Conservation (phyloP, 805 yeast species). For the Tetrapisispora nanseiensis region DNA sequence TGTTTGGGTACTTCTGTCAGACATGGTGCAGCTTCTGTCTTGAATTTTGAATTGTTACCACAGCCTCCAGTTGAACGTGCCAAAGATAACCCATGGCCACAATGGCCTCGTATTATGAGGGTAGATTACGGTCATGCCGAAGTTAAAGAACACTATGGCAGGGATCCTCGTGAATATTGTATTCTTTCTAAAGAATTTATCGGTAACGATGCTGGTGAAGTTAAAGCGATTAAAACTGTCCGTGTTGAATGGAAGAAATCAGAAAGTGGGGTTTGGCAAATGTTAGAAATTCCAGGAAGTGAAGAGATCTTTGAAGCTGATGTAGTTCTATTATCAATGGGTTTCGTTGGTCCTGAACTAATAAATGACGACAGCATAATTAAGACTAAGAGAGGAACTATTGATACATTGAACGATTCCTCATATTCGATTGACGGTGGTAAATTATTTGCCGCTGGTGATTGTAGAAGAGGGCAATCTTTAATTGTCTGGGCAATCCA, state of each 20-base stretch:
- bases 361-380: conserved; percentile 49
- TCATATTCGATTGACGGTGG: conserved; percentile 56
- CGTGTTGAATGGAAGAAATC: conserved; percentile 97
- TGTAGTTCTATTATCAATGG: conserved; percentile 89
- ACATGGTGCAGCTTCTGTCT: conserved; percentile 92
- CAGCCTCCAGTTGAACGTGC: conserved; percentile 80
- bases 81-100: conserved; percentile 99
- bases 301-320: conserved; percentile 95
- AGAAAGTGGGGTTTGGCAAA: conserved; percentile 95
- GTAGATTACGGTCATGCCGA: conserved; percentile 97
- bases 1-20: conserved; percentile 95
- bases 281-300: conserved; percentile 93
- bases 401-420: conserved; percentile 45
- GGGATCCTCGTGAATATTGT: conserved; percentile 95
- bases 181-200: conserved; percentile 91
- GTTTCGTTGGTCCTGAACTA: conserved; percentile 93
- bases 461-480: conserved; percentile 97
- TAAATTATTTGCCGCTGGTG: conserved; percentile 92
- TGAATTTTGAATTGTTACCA: conserved; percentile 90
- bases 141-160: conserved; percentile 88
- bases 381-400: conserved; percentile 74
- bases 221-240: conserved; percentile 88
- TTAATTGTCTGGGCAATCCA: conserved; percentile 99
- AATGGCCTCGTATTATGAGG: conserved; percentile 97
- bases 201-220: conserved; percentile 91